A percentile compares a stretch with the other conserved stretches of the same genome.
phyloP scores from a whole-genome alignment of 2,329 filamentous ascomycete genomes.

The Sclerotinia sclerotiorum region DNA sequence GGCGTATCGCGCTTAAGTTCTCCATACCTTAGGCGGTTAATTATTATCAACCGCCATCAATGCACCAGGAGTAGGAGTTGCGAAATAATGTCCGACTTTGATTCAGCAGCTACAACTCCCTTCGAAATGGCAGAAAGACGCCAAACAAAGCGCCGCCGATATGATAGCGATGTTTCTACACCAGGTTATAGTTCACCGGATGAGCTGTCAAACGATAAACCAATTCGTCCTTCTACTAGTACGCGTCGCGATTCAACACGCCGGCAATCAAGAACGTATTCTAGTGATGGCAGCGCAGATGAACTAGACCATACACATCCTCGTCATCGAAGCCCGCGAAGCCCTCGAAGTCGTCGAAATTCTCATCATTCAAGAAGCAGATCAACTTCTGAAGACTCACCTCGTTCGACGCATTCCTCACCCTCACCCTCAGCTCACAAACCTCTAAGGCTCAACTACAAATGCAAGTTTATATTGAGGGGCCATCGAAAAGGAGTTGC shows the following conservation, averaged over 20 bases:
- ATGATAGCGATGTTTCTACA: slow-evolving; percentile 45
- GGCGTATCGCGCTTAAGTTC: neutral
- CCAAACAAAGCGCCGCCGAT: slow-evolving; percentile 36
- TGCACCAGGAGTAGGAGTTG: slow-evolving; percentile 11
- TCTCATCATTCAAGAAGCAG: slow-evolving; percentile 27
- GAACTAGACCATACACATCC: slow-evolving; percentile 37
- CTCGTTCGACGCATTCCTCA: slow-evolving; percentile 34
- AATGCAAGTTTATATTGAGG: slow-evolving; percentile 65
- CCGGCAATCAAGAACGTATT: slow-evolving; percentile 32
- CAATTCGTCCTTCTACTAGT: slow-evolving; percentile 39
- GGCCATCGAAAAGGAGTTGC: slow-evolving; percentile 80
- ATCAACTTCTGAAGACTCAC: slow-evolving; percentile 32
- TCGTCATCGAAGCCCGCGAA: slow-evolving; percentile 23
- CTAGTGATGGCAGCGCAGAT: slow-evolving; percentile 36
- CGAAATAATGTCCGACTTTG: slow-evolving; percentile 35
- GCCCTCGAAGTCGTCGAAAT: slow-evolving; percentile 11
- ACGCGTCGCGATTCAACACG: slow-evolving; percentile 30
- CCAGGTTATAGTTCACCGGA: slow-evolving; percentile 50
- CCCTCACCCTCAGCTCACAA: slow-evolving; percentile 32
- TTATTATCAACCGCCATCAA: neutral
- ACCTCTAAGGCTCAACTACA: slow-evolving; percentile 42
- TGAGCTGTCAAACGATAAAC: slow-evolving; percentile 42
- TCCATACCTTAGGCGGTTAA: neutral
- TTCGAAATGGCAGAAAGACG: slow-evolving; percentile 23
- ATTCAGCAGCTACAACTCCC: slow-evolving; percentile 28